Conservation (phyloP, 2,329 filamentous ascomycete species). For the Trichoderma atrobrunneum region DNA sequence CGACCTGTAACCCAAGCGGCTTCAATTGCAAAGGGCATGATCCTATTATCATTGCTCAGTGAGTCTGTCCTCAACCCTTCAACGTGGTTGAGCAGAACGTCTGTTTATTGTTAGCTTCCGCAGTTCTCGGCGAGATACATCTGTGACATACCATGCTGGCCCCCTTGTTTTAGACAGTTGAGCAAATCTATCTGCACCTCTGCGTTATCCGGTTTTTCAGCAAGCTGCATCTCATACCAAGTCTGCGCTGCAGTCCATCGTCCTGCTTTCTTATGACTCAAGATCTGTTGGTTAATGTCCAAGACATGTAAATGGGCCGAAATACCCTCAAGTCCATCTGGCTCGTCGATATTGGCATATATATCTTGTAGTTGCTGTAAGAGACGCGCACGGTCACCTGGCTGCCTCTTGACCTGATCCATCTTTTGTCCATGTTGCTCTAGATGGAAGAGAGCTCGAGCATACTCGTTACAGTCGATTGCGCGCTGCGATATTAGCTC, state of each 20-base stretch:
- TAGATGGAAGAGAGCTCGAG: slow-evolving; percentile 88
- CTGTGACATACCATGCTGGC: slow-evolving; percentile 71
- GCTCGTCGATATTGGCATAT: slow-evolving; percentile 96
- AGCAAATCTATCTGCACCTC: slow-evolving; percentile 81
- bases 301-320: slow-evolving; percentile 81
- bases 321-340: slow-evolving; percentile 92
- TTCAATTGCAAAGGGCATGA: slow-evolving; percentile 83
- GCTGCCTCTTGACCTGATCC: slow-evolving; percentile 43
- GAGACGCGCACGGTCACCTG: slow-evolving; percentile 59
- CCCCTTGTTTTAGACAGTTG: slow-evolving; percentile 89
- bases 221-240: slow-evolving; percentile 92
- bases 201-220: slow-evolving; percentile 70
- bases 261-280: slow-evolving; percentile 89
- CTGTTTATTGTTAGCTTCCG: slow-evolving; percentile 42
- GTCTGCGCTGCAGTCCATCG: slow-evolving; percentile 93
- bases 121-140: not conserved
- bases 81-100: slow-evolving; percentile 81
- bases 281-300: slow-evolving; percentile 89
- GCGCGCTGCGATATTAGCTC: slow-evolving; percentile 76
- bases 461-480: slow-evolving; percentile 90
- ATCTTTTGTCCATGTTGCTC: slow-evolving; percentile 75
- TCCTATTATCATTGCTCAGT: slow-evolving; percentile 52
- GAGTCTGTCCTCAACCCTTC: slow-evolving; percentile 65
- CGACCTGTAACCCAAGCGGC: slow-evolving; percentile 87
- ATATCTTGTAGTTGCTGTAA: slow-evolving; percentile 84